phyloP scores from a whole-genome alignment of 352 stramenopile species.

The Globisporangium takayamanum region DNA sequence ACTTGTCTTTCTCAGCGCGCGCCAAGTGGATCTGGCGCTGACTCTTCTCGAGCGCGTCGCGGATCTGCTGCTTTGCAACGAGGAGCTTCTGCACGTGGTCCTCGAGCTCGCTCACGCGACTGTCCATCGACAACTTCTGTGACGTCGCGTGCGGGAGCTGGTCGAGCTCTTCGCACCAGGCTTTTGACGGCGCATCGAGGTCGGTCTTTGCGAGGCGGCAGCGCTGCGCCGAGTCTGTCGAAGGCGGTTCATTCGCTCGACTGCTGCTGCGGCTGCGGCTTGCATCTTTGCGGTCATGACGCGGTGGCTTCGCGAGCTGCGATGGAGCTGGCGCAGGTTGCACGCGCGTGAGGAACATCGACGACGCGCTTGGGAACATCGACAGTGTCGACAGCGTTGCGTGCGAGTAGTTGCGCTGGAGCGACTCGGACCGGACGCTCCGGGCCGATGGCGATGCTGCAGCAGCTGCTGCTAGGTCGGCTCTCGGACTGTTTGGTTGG shows the following conservation, averaged over 20 bases:
- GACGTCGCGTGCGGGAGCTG: conserved; percentile 13
- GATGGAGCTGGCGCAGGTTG: conserved; percentile 6
- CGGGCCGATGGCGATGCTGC: neutral
- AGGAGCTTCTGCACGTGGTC: conserved; percentile 34
- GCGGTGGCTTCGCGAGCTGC: conserved; percentile 1
- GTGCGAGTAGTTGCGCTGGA: conserved; percentile 6
- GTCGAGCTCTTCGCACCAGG: conserved; percentile 18
- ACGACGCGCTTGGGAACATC: conserved; percentile 12
- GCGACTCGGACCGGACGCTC: conserved; percentile 9
- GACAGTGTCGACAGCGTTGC: conserved; percentile 5
- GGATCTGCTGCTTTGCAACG: conserved; percentile 28
- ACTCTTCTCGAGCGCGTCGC: conserved; percentile 27
- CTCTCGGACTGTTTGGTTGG: too few relatives aligned
- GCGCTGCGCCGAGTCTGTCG: neutral
- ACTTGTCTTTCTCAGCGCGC: conserved; percentile 24
- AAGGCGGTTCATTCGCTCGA: neutral
- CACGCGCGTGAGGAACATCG: conserved; percentile 12
- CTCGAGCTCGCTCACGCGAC: conserved; percentile 30
- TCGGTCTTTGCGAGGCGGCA: conserved; percentile 13
- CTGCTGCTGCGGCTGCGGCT: conserved; percentile 1
- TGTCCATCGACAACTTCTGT: conserved; percentile 27
- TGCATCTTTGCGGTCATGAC: neutral
- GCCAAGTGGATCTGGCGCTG: conserved; percentile 25
- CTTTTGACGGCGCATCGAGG: conserved; percentile 8
- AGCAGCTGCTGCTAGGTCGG: neutral